Base-by-base conservation (phyloP, 352 stramenopile species). In the Phytophthora lateralis region DNA sequence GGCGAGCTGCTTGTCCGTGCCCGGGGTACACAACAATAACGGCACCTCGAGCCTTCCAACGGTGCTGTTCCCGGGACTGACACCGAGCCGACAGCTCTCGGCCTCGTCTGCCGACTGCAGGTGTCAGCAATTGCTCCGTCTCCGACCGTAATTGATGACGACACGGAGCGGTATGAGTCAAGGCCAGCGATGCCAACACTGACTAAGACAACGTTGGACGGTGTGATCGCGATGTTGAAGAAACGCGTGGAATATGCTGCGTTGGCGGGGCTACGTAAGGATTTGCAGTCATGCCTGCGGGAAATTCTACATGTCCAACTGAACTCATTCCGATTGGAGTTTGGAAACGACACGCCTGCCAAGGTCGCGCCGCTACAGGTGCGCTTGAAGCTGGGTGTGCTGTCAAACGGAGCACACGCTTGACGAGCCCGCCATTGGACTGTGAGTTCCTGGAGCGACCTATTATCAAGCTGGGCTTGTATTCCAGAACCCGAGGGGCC, bases 361-460 rank as follows among this genome's bases (percentile, higher is more conserved):
- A 11, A 27, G 14, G 62, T 61, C 3, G 47, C 48, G 2, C 62
- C 55, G 9, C 21, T 70, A 51, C 18, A 55, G 10, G 55, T 70
- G 3, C 30, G 56, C 7, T 4, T 57, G 21, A 60, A 58, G 32
- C 10, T 24, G 12, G 55, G 41, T 5, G 62, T 38, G 17, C 3
- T 1, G 7, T 48, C 47, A 3, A 34, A 20, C 2, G 47, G 30
- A 30, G 34, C 29, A 0, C 30, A 65, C 15, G 26, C 54, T 9
- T n/a, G 47, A 3, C 24, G 50, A 2, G 59, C 63, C 41, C 39
- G 20, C 29, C 38, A 14, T 24, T 41, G 9, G 29, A 61, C 24
- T 5, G 50, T 11, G 49, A 17, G 1, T 61, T 61, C 30, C 18
- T 67, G 17, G 39, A 55, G 11, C 35, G 30, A 6, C 48, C 61